Conservation (phyloP, 768 basidiomycete genomes). For the Cytidiella melzeri region DNA sequence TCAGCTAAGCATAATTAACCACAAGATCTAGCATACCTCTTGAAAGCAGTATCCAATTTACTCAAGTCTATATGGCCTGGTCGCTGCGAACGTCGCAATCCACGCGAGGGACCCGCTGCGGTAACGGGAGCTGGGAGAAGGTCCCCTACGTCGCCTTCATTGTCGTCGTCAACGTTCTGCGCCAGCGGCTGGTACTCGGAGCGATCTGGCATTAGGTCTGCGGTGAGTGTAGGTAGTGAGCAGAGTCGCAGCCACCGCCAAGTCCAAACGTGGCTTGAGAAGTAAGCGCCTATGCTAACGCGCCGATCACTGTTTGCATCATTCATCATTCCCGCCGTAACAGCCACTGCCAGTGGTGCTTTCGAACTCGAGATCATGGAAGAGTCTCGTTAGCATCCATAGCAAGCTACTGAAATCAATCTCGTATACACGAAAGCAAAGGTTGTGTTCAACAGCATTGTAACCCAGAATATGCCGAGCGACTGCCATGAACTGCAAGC, state of each 20-base stretch:
- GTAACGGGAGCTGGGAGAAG: conserved; percentile 20
- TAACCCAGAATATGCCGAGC: no score
- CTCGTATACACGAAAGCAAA: no score
- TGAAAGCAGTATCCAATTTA: conserved; percentile 79
- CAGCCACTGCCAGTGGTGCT: no score
- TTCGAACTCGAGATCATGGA: no score
- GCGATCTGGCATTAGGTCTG: conserved; percentile 35
- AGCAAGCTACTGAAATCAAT: no score
- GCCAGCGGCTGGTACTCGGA: conserved; percentile 43
- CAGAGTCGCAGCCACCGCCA: no score
- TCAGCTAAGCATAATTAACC: background rate
- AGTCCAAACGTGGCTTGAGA: background rate
- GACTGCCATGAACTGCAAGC: no score
- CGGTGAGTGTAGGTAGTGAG: background rate
- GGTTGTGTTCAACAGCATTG: no score
- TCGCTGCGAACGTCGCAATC: conserved; percentile 30
- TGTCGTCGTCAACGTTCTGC: conserved; percentile 35
- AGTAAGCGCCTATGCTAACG: no score
- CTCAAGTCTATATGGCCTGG: conserved; percentile 73
- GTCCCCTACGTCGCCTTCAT: conserved; percentile 34
- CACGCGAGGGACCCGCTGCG: conserved; percentile 15
- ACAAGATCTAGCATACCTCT: conserved; percentile 40
- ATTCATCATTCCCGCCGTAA: no score
- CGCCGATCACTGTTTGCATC: no score
- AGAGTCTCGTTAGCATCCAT: no score